Percentiles rank a stretch among this genome's conserved stretches.
phyloP scores from a whole-genome alignment of 345 rosid species.

The Chamaenerion angustifolium region DNA sequence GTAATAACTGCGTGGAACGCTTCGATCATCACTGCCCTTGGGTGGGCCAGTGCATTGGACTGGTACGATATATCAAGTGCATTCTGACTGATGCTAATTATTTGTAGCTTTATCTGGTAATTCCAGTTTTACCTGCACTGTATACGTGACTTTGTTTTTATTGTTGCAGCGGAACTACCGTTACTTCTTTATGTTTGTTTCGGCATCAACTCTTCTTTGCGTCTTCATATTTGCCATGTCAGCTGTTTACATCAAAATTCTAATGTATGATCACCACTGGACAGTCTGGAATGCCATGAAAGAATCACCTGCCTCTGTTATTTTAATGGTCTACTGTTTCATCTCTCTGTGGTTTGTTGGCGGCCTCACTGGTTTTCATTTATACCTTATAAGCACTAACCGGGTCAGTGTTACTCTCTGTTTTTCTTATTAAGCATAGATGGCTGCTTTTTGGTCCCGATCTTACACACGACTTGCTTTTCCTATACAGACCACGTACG shows the following conservation, averaged over 20 bases:
- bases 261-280: conserved; percentile 54
- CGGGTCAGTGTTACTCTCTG: conserved; percentile 38
- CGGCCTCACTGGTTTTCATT: conserved; percentile 89
- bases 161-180: conserved; percentile 90
- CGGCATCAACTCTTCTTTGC: conserved; percentile 78
- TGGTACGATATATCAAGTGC: conserved; percentile 28
- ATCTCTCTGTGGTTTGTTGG: conserved; percentile 89
- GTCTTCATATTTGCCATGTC: conserved; percentile 78
- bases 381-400: conserved; percentile 77
- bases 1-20: conserved; percentile 87
- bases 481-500: conserved; percentile 78
- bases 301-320: conserved; percentile 75
- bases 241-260: conserved; percentile 63
- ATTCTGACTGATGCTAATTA: neutral
- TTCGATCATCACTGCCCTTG: conserved; percentile 99
- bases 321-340: conserved; percentile 76
- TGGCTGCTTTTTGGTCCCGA: too few relatives aligned
- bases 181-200: conserved; percentile 89
- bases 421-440: neutral
- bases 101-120: neutral
- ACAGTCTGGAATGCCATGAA: conserved; percentile 84
- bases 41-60: conserved; percentile 98
- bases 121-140: conserved; percentile 1
- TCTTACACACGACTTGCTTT: neutral
- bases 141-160: conserved; percentile 5